Conservation (phyloP, 208 protist genomes). For the Kentomonas sorsogonicus region DNA sequence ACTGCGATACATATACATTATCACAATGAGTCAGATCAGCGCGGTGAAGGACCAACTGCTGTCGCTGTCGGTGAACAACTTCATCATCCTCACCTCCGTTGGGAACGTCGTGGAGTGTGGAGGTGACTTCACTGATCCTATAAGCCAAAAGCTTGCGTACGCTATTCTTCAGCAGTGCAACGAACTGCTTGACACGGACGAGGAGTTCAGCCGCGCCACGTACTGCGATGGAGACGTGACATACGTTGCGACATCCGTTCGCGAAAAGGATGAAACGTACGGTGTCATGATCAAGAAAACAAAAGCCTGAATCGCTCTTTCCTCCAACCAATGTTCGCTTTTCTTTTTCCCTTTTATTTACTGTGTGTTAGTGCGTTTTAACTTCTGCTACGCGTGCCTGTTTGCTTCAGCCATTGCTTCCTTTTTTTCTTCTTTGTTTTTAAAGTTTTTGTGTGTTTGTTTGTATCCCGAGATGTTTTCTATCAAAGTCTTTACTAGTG, state of each 20-base stretch:
- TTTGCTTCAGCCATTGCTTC: conserved; percentile 5
- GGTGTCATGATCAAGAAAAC: conserved; percentile 13
- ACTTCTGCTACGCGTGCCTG: not conserved
- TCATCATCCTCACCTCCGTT: conserved; percentile 60
- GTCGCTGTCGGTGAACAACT: conserved; percentile 77
- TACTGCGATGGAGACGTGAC: conserved; percentile 73
- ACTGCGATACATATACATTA: too few species aligned
- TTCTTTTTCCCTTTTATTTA: conserved; percentile 1
- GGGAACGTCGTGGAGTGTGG: conserved; percentile 69
- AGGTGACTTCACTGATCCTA: conserved; percentile 64
- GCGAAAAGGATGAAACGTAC: conserved; percentile 14
- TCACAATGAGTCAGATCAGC: conserved; percentile 46
- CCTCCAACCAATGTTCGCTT: not conserved
- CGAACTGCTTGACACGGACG: conserved; percentile 35
- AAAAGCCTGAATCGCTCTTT: not conserved
- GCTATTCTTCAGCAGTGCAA: conserved; percentile 68
- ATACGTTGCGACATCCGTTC: conserved; percentile 70
- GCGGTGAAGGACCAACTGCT: conserved; percentile 83
- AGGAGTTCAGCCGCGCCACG: conserved; percentile 63
- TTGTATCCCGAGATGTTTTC: too few species aligned
- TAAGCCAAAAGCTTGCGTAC: conserved; percentile 66
- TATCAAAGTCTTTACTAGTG: too few species aligned
- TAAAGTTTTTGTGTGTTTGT: not conserved
- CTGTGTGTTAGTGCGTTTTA: not conserved
- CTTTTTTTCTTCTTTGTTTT: conserved; percentile 7